Base-by-base conservation (phyloP, 208 protist genomes). In the Tritrichomonas musculus region DNA sequence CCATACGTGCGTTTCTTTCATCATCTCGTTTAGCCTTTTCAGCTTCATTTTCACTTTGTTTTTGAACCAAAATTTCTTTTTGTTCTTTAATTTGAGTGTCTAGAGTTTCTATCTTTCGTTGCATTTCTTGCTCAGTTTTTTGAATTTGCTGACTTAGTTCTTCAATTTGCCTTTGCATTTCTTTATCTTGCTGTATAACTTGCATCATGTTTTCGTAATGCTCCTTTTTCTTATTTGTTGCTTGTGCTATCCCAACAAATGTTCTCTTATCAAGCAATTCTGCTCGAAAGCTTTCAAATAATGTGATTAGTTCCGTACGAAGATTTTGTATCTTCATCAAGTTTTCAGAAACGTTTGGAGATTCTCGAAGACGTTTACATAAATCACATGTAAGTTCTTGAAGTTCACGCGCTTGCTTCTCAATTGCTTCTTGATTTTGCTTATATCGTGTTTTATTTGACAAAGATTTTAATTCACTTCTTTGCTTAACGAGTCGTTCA, bases 271-370 rank as follows among this genome's bases (percentile, higher is more conserved):
- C 20, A 39, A 88, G 77, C 0, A 88, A n/a, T 27, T 88, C 77
- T 30, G 33, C 47, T 11, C 77, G 44, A 30, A 88, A 88, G 0
- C 47, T 33, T 50, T 88, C 77, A 17, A 88, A 88, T 17, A 53
- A 36, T 41, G 77, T 60, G 8, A 88, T 88, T 53, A 95, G 47
- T 1, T 55, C 33, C 30, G 94, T 93, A 22, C 95, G 82, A 57
- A 95, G 93, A 50, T 36, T 72, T 60, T 95, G 95, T 36, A 95
- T 95, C 73, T 95, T 95, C 0, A 72, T 30, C 1, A 95, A 73
- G 92, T 95, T 95, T 73, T 95, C 94, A 2, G 95, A 92, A 4
- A 95, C 94, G 57, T 94, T 95, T 27, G 95, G 95, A 92, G 94
- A 94, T 73, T 94, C 95, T 49, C 93, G 77, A 50, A 95, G 94